These are phyloP conservation scores for Gracilariopsis chorda DNA, from an alignment of 23 red algal genomes.

Conservation along the genomic window DNA sequence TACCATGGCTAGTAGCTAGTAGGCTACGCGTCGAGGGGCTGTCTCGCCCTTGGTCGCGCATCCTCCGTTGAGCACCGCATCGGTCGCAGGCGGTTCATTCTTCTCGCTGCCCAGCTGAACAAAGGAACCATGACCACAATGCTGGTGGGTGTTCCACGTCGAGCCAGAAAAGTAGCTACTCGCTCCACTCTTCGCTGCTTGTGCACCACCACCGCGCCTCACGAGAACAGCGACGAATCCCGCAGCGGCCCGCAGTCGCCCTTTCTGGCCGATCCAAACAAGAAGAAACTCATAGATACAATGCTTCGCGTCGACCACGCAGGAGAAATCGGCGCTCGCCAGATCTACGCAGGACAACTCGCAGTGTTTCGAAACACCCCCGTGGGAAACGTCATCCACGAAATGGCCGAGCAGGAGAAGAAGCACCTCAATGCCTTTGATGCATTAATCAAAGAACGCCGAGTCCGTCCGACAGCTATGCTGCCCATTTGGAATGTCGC, in stretches of 20 bases:
- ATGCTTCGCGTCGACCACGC: conserved; percentile 98
- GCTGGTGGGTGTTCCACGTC: background rate
- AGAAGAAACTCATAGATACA: conserved; percentile 72
- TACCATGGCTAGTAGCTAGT: no score
- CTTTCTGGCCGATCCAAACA: conserved; percentile 29
- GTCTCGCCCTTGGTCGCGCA: no score
- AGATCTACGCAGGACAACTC: conserved; percentile 96
- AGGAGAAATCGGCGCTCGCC: conserved; percentile 94
- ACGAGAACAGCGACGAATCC: background rate
- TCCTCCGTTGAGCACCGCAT: no score
- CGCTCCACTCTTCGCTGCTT: background rate
- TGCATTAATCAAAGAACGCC: conserved; percentile 61
- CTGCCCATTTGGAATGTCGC: conserved; percentile 94
- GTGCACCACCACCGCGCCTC: background rate
- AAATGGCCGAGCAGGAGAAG: conserved; percentile 97
- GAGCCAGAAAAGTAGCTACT: background rate
- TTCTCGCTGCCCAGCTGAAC: no score
- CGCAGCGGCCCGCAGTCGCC: background rate
- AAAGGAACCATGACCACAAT: background rate
- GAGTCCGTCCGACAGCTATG: conserved; percentile 91
- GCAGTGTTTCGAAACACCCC: conserved; percentile 78
- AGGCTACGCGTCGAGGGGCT: no score
- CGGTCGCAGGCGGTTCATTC: no score
- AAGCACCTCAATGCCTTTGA: conserved; percentile 86
- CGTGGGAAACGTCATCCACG: conserved; percentile 76